Percentiles rank a stretch among this genome's conserved stretches.
Conservation (phyloP, 2,329 filamentous ascomycete species). For the Trichophyton simii region DNA sequence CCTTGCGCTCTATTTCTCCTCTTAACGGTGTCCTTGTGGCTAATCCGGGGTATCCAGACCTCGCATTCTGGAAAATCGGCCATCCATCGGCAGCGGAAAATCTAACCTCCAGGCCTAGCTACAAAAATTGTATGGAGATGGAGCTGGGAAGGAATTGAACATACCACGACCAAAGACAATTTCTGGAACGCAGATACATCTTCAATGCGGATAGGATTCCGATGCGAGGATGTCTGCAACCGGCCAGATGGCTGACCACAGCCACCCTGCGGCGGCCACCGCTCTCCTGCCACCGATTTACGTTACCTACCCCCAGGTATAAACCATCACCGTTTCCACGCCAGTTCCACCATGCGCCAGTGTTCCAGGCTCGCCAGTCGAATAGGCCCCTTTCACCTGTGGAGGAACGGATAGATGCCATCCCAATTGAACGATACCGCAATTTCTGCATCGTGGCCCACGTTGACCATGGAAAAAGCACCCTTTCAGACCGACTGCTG, state of each 20-base stretch:
- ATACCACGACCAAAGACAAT: neutral
- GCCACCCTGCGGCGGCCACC: conserved; percentile 23
- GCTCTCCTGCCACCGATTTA: conserved; percentile 20
- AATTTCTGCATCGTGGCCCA: conserved; percentile 99
- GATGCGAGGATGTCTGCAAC: conserved; percentile 38
- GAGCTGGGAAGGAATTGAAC: neutral
- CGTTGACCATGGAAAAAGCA: conserved; percentile 97
- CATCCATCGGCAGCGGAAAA: neutral
- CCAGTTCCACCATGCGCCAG: conserved; percentile 22
- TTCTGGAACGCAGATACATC: neutral
- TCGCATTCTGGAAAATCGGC: neutral
- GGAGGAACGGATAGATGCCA: conserved; percentile 43
- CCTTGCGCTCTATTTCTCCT: neutral
- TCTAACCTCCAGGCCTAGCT: neutral
- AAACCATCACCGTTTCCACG: conserved; percentile 15
- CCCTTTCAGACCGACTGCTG: conserved; percentile 78
- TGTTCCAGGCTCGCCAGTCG: conserved; percentile 12
- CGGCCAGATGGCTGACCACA: conserved; percentile 36
- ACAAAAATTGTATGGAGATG: neutral
- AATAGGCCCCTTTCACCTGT: conserved; percentile 35
- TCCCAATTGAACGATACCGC: conserved; percentile 47
- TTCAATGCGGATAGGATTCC: conserved; percentile 21
- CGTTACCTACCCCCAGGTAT: conserved; percentile 15
- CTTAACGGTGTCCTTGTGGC: neutral
- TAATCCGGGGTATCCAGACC: neutral